Percentiles rank a stretch among this genome's conserved stretches.
Evolutionary conservation across 2,329 filamentous ascomycete species (phyloP).

Genomic region (Monosporascus cannonballus): DNA sequence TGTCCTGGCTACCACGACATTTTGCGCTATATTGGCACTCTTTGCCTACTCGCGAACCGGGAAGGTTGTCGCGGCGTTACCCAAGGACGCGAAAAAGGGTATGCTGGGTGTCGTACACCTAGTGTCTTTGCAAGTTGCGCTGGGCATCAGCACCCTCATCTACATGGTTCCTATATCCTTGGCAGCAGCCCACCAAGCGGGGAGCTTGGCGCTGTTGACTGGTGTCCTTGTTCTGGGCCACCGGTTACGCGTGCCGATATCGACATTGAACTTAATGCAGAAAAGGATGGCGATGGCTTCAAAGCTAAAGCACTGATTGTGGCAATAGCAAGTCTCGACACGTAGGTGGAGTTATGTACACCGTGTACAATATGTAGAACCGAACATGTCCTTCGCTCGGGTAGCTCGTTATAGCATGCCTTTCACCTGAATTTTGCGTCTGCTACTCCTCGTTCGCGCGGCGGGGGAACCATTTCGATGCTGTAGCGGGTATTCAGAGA

Average conservation of each 20-base stretch:
- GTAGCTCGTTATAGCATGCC: too few relatives aligned
- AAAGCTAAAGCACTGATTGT: slow-evolving; percentile 7
- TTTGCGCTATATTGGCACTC: slow-evolving; percentile 71
- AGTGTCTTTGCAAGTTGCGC: slow-evolving; percentile 70
- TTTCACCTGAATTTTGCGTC: too few relatives aligned
- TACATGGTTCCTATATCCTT: slow-evolving; percentile 89
- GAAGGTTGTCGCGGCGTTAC: slow-evolving; percentile 51
- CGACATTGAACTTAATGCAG: slow-evolving; percentile 55
- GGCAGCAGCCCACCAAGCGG: slow-evolving; percentile 88
- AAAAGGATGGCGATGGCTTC: slow-evolving; percentile 32
- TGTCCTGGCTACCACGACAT: slow-evolving; percentile 83
- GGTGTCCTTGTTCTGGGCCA: slow-evolving; percentile 75
- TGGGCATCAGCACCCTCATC: slow-evolving; percentile 86
- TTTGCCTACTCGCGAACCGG: slow-evolving; percentile 74
- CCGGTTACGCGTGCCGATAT: slow-evolving; percentile 66
- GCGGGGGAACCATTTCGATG: too few relatives aligned
- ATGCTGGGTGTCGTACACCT: slow-evolving; percentile 78
- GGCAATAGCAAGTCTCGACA: neutral
- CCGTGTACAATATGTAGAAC: neutral
- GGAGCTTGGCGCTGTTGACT: slow-evolving; percentile 76
- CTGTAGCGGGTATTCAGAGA: too few relatives aligned
- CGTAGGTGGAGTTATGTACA: neutral
- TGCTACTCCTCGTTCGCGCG: too few relatives aligned
- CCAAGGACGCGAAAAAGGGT: slow-evolving; percentile 58
- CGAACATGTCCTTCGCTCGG: too few relatives aligned